phyloP scores from a whole-genome alignment of 2,329 filamentous ascomycete species.

The Cladorrhinum sp. region DNA sequence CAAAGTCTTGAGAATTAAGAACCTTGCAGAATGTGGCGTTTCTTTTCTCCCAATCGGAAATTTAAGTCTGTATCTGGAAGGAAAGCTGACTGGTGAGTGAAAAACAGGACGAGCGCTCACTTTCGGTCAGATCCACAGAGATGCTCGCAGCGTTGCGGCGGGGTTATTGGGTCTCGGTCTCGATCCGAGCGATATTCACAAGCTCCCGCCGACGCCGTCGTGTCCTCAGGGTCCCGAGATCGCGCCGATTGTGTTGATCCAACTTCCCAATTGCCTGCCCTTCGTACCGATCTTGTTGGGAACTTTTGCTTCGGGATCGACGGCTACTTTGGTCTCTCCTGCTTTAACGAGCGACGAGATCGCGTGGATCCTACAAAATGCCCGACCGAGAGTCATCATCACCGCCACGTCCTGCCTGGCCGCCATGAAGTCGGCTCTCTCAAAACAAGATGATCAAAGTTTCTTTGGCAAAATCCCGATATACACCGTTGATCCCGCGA shows the following conservation, averaged over 20 bases:
- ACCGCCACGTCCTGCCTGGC: constrained; percentile 33
- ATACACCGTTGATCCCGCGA: constrained; percentile 50
- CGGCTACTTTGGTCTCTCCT: constrained; percentile 40
- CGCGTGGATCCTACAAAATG: constrained; percentile 41
- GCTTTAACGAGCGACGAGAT: constrained; percentile 40
- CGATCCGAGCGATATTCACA: constrained; percentile 33
- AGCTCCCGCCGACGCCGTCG: constrained; percentile 39
- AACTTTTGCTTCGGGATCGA: constrained; percentile 39
- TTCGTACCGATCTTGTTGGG: constrained; percentile 38
- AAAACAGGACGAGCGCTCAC: constrained; percentile 36
- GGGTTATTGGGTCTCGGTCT: constrained; percentile 37
- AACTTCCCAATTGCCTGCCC: constrained; percentile 42
- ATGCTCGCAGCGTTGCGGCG: constrained; percentile 37
- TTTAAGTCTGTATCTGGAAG: background rate
- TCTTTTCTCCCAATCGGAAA: background rate
- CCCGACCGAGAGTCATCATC: constrained; percentile 38
- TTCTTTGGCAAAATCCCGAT: constrained; percentile 50
- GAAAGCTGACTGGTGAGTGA: background rate
- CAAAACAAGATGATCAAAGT: constrained; percentile 32
- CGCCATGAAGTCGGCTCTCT: constrained; percentile 36
- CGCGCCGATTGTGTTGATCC: constrained; percentile 41
- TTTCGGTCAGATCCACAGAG: constrained; percentile 32
- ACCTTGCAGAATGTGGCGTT: background rate
- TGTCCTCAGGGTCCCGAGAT: constrained; percentile 37
- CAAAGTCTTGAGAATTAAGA: background rate